phyloP scores from a whole-genome alignment of 352 stramenopile species.

The Phytophthora pinifolia region DNA sequence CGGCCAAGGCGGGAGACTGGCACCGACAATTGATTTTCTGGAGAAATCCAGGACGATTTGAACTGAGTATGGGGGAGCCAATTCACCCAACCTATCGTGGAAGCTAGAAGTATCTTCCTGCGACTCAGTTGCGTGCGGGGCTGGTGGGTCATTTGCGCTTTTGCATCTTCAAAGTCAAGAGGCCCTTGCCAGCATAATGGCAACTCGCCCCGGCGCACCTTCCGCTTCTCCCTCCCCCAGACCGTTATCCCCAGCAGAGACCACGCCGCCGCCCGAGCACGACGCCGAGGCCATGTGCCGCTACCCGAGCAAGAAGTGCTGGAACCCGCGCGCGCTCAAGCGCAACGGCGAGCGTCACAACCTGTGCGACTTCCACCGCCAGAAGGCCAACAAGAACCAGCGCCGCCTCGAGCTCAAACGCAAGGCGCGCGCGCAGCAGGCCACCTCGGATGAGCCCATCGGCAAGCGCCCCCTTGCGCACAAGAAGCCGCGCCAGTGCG shows the following conservation, averaged over 20 bases:
- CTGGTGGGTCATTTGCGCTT: conserved; percentile 23
- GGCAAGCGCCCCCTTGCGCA: conserved; percentile 14
- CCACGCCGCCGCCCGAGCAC: conserved; percentile 4
- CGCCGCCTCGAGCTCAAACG: conserved; percentile 50
- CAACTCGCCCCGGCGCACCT: conserved; percentile 13
- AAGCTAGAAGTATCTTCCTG: conserved; percentile 24
- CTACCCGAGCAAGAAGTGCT: conserved; percentile 61
- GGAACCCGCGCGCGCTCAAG: conserved; percentile 41
- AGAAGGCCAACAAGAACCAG: conserved; percentile 75
- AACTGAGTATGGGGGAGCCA: conserved; percentile 10
- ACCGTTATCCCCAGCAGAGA: background rate
- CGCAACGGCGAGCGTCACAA: conserved; percentile 51
- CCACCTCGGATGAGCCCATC: conserved; percentile 7
- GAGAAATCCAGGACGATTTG: conserved; percentile 14
- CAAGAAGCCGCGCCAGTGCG: conserved; percentile 25
- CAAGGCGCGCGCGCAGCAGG: conserved; percentile 24
- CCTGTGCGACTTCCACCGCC: conserved; percentile 58
- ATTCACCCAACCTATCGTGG: conserved; percentile 27
- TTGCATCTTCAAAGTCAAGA: no score
- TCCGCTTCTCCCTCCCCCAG: background rate
- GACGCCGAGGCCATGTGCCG: conserved; percentile 34
- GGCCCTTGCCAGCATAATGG: conserved; percentile 20
- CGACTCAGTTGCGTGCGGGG: conserved; percentile 8
- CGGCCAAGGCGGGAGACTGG: no score
- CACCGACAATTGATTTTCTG: no score